These are phyloP conservation scores for Pseudogymnoascus sp. DNA, from an alignment of 2,329 filamentous ascomycete species.

Conservation along the genomic window DNA sequence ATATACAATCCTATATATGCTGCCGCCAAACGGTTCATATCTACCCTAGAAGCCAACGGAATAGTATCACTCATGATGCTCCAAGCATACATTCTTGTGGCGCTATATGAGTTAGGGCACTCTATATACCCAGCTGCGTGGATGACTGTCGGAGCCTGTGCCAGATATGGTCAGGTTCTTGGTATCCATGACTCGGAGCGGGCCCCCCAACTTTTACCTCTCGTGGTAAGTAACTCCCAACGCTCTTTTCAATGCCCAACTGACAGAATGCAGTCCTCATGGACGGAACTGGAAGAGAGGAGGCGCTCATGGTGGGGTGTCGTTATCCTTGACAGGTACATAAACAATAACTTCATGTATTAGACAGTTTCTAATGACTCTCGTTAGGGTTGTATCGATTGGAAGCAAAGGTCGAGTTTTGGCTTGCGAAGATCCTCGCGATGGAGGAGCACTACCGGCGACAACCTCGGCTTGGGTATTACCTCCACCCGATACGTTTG, in stretches of 20 bases:
- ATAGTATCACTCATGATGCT: conserved; percentile 36
- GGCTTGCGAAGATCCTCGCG: conserved; percentile 25
- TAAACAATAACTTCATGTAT: conserved; percentile 3
- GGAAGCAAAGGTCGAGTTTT: conserved; percentile 25
- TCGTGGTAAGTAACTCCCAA: conserved; percentile 25
- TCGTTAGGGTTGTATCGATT: conserved; percentile 24
- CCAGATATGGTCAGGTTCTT: conserved; percentile 39
- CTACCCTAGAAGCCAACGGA: conserved; percentile 36
- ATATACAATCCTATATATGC: conserved; percentile 35
- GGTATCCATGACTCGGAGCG: conserved; percentile 34
- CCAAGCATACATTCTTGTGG: conserved; percentile 39
- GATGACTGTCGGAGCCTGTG: conserved; percentile 39
- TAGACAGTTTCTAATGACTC: conserved; percentile 11
- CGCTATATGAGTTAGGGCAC: conserved; percentile 42
- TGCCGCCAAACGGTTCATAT: conserved; percentile 37
- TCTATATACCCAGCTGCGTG: conserved; percentile 44
- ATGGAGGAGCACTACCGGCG: conserved; percentile 21
- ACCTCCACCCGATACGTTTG: neutral
- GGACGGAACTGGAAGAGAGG: conserved; percentile 41
- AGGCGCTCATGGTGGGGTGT: conserved; percentile 42
- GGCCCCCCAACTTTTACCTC: conserved; percentile 33
- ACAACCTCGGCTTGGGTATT: conserved; percentile 35
- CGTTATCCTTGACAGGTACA: conserved; percentile 38
- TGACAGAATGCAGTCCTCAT: conserved; percentile 30
- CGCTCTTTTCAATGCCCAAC: neutral